phyloP scores from a whole-genome alignment of 495 filamentous ascomycete species.

The Cetradonia linearis region DNA sequence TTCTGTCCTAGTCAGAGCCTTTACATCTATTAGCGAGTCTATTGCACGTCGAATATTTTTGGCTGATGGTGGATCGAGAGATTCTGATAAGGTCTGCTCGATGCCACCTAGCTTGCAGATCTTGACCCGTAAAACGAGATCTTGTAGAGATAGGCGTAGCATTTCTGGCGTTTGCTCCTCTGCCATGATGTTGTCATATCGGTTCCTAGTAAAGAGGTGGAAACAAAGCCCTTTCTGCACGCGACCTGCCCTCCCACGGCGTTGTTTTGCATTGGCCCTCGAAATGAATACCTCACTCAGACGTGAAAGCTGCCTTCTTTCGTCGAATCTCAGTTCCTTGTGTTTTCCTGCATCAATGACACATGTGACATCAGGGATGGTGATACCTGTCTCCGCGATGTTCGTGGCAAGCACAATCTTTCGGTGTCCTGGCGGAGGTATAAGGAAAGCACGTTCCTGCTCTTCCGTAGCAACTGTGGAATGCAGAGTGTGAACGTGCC shows the following conservation, averaged over 20 bases:
- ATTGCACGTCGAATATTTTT: constrained; percentile 89
- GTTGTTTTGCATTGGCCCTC: constrained; percentile 84
- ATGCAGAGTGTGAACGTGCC: constrained; percentile 80
- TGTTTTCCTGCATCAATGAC: constrained; percentile 93
- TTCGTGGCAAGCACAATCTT: constrained; percentile 96
- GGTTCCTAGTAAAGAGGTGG: constrained; percentile 81
- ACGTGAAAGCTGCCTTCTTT: constrained; percentile 77
- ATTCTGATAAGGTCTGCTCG: constrained; percentile 78
- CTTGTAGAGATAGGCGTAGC: constrained; percentile 84
- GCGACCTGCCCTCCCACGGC: constrained; percentile 89
- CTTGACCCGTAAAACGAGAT: constrained; percentile 91
- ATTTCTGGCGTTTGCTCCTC: constrained; percentile 94
- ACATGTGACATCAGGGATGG: constrained; percentile 91
- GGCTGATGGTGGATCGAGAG: constrained; percentile 76
- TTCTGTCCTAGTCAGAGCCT: constrained; percentile 70
- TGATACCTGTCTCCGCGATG: constrained; percentile 95
- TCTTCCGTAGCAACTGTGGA: constrained; percentile 94
- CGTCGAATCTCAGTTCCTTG: constrained; percentile 94
- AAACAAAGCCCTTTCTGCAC: constrained; percentile 91
- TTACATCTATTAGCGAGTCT: constrained; percentile 85
- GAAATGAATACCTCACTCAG: constrained; percentile 90
- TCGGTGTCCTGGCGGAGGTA: constrained; percentile 68
- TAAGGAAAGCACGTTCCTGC: constrained; percentile 79
- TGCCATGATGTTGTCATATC: constrained; percentile 68
- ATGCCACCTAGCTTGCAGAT: constrained; percentile 90